A percentile compares a stretch with the other conserved stretches of the same genome.
Evolutionary conservation across 139 green algal genomes (phyloP).

Genomic region (Chlamydomonas sp.): DNA sequence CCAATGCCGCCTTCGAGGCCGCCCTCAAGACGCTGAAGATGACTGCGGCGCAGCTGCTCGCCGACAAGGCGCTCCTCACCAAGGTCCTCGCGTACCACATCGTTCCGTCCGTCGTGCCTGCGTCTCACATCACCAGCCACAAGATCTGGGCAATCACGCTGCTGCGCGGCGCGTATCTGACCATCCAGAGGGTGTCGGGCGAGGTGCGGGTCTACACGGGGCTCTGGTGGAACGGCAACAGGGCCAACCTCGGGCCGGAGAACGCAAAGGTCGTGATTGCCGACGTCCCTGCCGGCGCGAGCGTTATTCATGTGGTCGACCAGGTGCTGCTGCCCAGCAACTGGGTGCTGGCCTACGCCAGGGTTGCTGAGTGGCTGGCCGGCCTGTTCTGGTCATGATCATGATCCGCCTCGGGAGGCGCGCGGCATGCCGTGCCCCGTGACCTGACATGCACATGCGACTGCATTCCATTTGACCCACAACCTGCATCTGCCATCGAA

Average conservation of each 20-base stretch:
- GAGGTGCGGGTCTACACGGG: too few relatives aligned
- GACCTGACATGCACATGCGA: too few relatives aligned
- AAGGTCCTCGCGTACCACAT: background rate
- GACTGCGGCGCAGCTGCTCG: background rate
- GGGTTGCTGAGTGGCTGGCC: too few relatives aligned
- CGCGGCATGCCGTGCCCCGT: too few relatives aligned
- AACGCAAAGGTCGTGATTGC: background rate
- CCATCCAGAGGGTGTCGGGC: too few relatives aligned
- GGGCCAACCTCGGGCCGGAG: too few relatives aligned
- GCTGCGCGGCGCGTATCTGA: background rate
- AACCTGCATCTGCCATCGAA: too few relatives aligned
- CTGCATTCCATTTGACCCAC: too few relatives aligned
- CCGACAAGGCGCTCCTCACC: background rate
- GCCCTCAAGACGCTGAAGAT: background rate
- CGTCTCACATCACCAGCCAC: background rate
- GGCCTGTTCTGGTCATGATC: too few relatives aligned
- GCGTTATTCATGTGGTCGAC: background rate
- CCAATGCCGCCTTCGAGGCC: slow-evolving; percentile 1
- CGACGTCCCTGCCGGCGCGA: background rate
- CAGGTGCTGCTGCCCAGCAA: background rate
- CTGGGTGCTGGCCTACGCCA: too few relatives aligned
- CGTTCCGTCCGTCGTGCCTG: background rate
- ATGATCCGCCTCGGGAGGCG: too few relatives aligned
- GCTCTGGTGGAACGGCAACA: too few relatives aligned
- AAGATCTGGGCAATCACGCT: background rate